Base-by-base conservation (phyloP, 106 monocot species). In the Narthecium ossifragum region DNA sequence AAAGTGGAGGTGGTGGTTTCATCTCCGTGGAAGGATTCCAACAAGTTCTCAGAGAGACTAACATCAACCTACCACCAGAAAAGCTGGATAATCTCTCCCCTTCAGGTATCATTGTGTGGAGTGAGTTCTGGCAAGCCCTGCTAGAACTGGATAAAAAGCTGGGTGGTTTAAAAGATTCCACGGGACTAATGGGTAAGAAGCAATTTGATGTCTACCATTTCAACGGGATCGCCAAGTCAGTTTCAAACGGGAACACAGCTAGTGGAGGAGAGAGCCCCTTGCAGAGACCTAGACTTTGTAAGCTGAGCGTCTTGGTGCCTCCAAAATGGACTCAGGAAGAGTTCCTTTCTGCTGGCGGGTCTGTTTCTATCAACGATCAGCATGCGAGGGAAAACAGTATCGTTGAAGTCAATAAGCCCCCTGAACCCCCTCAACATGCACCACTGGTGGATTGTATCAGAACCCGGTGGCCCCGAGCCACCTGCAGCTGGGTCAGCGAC, bases 1-100 rank as follows among this genome's bases (percentile, higher is more conserved):
- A 91, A 46, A 98, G 98, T 37, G 98, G 98, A 18, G 98, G 98
- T 0, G 98, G 98, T 12, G 98, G 98, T 1, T 98, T 98, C 60
- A 76, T 98, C 23, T 70, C 72, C n/a, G 79, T 71, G 3, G 87
- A 91, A 46, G 86, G 71, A 6, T 98, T 98, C 62, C 78, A 81
- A 22, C 70, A 69, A 36, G 98, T 98, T 39, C 77, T 98, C 8
- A 47, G 66, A 48, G 98, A 91, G 31, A 60, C 72, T 2, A 70
- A 63, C 50, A 77, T 98, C 34, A 60, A 72, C 62, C 62, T 98
- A 37, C 75, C 98, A 7, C 47, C 70, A 0, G 79, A 71, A 13
- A 83, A 79, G 53, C 53, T 88, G 4, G 76, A 87, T 21, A 72
- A 31, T 58, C 75, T 98, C 14, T 73, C 78, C 24, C 8, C 27